Percentiles rank a stretch among this genome's conserved stretches.
These are phyloP conservation scores for Fraxinus americana DNA, from an alignment of 257 asterid genomes.

Conservation along the genomic window DNA sequence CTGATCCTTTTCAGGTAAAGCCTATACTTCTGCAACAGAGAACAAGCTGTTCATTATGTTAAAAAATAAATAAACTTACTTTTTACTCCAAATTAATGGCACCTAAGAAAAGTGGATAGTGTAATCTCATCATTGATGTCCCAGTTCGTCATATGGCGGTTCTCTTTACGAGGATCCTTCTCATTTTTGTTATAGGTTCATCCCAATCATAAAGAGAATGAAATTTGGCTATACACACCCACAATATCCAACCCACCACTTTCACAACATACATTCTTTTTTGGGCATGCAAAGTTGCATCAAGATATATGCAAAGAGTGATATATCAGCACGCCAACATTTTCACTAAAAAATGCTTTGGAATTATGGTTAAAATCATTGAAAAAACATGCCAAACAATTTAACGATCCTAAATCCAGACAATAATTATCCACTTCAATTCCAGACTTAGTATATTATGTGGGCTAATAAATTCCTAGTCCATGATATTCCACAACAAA, in stretches of 20 bases:
- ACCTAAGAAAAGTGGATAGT: background rate
- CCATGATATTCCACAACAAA: background rate
- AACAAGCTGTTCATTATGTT: constrained; percentile 5
- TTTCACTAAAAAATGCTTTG: background rate
- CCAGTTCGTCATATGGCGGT: background rate
- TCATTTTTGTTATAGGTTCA: background rate
- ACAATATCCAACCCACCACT: background rate
- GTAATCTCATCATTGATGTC: background rate
- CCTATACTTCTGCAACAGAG: constrained; percentile 73
- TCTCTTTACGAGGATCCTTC: background rate
- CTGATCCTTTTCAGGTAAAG: constrained; percentile 80
- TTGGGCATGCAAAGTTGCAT: background rate
- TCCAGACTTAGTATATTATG: too few relatives aligned
- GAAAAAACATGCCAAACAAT: background rate
- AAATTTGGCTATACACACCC: background rate
- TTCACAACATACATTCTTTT: background rate
- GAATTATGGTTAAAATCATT: background rate
- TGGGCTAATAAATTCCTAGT: constrained; percentile 16
- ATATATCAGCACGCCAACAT: background rate
- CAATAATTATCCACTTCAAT: too few relatives aligned
- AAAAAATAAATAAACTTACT: background rate
- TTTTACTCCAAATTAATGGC: background rate
- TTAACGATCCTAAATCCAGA: background rate
- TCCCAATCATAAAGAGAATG: background rate
- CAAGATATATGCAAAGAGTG: background rate